Conservation (phyloP, 305 asterid genomes). For the Fraxinus nigra region DNA sequence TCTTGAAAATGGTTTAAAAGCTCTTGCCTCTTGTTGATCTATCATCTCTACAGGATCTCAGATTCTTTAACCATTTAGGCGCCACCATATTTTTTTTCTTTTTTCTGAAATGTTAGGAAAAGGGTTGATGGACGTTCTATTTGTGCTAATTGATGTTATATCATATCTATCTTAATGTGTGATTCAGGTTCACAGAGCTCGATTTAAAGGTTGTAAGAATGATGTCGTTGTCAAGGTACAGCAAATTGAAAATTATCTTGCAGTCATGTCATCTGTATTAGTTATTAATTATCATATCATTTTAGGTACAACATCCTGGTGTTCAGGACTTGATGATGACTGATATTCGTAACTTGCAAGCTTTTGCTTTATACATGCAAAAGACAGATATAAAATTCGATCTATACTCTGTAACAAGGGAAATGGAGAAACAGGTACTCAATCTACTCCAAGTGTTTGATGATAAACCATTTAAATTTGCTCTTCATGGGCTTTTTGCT, state of each 20-base stretch:
- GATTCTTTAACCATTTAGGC: slow-evolving; percentile 1
- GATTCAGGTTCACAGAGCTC: slow-evolving; percentile 84
- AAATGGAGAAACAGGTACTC: slow-evolving; percentile 94
- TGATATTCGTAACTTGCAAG: slow-evolving; percentile 90
- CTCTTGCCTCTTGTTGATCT: not conserved
- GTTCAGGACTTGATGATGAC: slow-evolving; percentile 96
- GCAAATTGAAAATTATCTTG: slow-evolving; percentile 6
- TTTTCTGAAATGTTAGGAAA: not conserved
- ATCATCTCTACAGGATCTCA: slow-evolving; percentile 2
- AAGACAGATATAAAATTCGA: slow-evolving; percentile 93
- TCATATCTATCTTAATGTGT: slow-evolving; percentile 19
- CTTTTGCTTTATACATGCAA: slow-evolving; percentile 89
- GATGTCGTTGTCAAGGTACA: slow-evolving; percentile 93
- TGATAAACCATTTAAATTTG: not conserved
- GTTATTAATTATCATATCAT: slow-evolving; percentile 22
- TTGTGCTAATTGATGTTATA: slow-evolving; percentile 9
- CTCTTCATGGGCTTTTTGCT: slow-evolving; percentile 1
- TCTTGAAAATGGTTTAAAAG: slow-evolving; percentile 15
- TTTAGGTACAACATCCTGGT: slow-evolving; percentile 95
- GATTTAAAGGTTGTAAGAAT: slow-evolving; percentile 68
- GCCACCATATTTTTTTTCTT: not conserved
- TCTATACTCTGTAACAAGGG: slow-evolving; percentile 84
- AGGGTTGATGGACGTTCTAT: not conserved
- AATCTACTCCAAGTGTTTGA: not conserved
- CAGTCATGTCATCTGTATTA: slow-evolving; percentile 12